Conservation (phyloP, 1,139 yeast genomes). For the Maudiozyma humilis region DNA sequence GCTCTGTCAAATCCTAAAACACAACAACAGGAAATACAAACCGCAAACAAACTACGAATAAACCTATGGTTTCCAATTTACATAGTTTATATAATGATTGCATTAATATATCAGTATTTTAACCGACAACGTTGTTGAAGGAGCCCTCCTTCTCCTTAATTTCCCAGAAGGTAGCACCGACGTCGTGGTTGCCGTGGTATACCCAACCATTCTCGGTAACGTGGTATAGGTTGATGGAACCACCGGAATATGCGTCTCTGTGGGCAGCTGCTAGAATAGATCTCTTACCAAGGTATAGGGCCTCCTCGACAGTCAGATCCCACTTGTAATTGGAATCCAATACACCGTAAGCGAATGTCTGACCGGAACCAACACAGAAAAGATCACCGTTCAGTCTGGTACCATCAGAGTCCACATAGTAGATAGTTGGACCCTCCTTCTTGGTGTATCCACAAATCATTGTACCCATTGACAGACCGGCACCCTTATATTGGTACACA, state of each 20-base stretch:
- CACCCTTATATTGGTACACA: constrained; percentile 90
- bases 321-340: constrained; percentile 83
- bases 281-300: constrained; percentile 88
- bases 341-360: constrained; percentile 99
- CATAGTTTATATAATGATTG: no score
- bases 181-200: constrained; percentile 91
- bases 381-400: constrained; percentile 89
- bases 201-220: constrained; percentile 92
- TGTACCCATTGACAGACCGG: constrained; percentile 99
- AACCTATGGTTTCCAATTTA: no score
- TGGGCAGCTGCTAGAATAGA: constrained; percentile 96
- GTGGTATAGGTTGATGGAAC: constrained; percentile 86
- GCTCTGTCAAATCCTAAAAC: no score
- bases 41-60: no score
- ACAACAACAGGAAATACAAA: no score
- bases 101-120: constrained; percentile 11
- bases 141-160: constrained; percentile 81
- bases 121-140: constrained; percentile 77
- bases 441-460: constrained; percentile 97
- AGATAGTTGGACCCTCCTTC: constrained; percentile 91
- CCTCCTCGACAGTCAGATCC: constrained; percentile 89
- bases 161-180: constrained; percentile 88
- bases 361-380: constrained; percentile 98
- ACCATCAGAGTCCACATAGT: constrained; percentile 96
- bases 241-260: constrained; percentile 98